A percentile compares a stretch with the other conserved stretches of the same genome.
Evolutionary conservation across 768 basidiomycete species (phyloP).

Genomic region (Rhizopogon vesiculosus): DNA sequence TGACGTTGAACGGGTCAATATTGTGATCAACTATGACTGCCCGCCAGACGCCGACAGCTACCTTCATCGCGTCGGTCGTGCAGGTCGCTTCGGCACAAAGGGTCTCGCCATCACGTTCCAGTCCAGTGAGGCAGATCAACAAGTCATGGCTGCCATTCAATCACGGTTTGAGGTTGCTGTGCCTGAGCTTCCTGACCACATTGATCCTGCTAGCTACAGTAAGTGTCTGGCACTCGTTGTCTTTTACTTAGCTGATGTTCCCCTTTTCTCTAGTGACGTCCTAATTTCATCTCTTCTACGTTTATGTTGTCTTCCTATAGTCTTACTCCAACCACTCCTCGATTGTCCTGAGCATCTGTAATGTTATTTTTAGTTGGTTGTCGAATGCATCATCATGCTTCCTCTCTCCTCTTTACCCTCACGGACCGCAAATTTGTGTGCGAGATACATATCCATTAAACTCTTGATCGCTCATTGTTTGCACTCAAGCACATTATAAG

Average conservation of each 20-base stretch:
- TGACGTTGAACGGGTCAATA: conserved; percentile 99
- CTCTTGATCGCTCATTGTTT: too few species aligned
- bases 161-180: conserved; percentile 97
- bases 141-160: conserved; percentile 94
- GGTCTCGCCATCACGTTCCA: conserved; percentile 98
- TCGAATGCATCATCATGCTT: not conserved
- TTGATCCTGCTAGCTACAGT: conserved; percentile 96
- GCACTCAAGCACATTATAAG: too few species aligned
- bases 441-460: too few species aligned
- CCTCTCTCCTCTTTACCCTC: not conserved
- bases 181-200: conserved; percentile 88
- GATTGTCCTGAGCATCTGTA: conserved; percentile 10
- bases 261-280: conserved; percentile 34
- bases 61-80: conserved; percentile 97
- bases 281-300: conserved; percentile 25
- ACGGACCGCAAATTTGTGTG: not conserved
- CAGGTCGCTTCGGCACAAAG: conserved; percentile 98
- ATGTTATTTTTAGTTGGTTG: conserved; percentile 15
- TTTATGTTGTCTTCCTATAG: not conserved
- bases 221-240: conserved; percentile 28
- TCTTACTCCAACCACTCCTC: conserved; percentile 2
- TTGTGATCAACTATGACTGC: conserved; percentile 98
- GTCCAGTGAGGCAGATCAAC: conserved; percentile 85
- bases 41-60: conserved; percentile 98
- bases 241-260: not conserved